A percentile compares a stretch with the other conserved stretches of the same genome.
Conservation (phyloP, 2,329 filamentous ascomycete genomes). For the Tolypocladium amazonense region DNA sequence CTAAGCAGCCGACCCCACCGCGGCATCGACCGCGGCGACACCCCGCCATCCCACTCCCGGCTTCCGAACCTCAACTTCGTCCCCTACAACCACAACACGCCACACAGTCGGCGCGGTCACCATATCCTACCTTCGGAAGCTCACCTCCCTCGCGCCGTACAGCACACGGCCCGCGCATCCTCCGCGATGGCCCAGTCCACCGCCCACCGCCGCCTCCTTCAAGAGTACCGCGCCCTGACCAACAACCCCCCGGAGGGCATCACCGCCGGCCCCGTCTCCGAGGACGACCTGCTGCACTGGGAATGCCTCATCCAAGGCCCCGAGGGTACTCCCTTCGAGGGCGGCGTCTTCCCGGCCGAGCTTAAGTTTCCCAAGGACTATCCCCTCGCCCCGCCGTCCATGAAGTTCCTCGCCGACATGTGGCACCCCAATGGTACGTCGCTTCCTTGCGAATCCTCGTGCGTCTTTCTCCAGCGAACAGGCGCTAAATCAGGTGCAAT, state of each 20-base stretch:
- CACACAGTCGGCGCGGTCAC: neutral
- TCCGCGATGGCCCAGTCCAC: constrained; percentile 45
- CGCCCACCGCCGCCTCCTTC: constrained; percentile 73
- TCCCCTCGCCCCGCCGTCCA: constrained; percentile 87
- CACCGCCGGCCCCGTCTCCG: constrained; percentile 81
- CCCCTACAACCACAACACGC: neutral
- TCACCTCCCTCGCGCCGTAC: neutral
- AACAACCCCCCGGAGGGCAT: constrained; percentile 97
- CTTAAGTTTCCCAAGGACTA: constrained; percentile 95
- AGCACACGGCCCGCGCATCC: neutral
- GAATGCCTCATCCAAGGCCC: constrained; percentile 94
- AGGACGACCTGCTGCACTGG: constrained; percentile 95
- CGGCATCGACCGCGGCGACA: neutral
- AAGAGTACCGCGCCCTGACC: constrained; percentile 90
- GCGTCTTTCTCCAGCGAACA: neutral
- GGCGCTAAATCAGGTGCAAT: neutral
- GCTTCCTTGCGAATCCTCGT: neutral
- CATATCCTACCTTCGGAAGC: neutral
- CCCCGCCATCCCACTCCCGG: neutral
- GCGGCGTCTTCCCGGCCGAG: constrained; percentile 89
- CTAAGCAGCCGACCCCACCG: neutral
- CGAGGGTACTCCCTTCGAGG: constrained; percentile 91
- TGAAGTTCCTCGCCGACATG: constrained; percentile 89
- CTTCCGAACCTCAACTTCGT: neutral
- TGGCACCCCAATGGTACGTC: constrained; percentile 88